Base-by-base conservation (phyloP, 2,329 filamentous ascomycete species). In the Shiraia sp. region DNA sequence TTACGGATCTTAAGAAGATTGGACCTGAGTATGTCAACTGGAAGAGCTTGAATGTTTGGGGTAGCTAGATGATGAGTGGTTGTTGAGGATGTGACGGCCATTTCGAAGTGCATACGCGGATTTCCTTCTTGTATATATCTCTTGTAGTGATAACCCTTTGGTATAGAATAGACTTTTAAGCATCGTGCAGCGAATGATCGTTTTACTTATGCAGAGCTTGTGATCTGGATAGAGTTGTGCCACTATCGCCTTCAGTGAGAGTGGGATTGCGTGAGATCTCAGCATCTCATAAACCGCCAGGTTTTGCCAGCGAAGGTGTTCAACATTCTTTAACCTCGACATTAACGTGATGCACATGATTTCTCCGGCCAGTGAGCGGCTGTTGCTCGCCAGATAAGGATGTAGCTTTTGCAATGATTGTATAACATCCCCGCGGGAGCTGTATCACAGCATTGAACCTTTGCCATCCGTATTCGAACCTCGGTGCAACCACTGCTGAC, bases 1-100 rank as follows among this genome's bases (percentile, higher is more conserved):
- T 67, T n/a, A 38, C 42, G 0, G 57, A 66, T 30, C 17, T 67
- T 22, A 61, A 65, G 45, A 51, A 59, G 45, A 59, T 67, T 35
- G 54, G 34, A 4, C 34, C 34, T 14, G 16, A 37, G 23, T 41
- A 30, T 19, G 38, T 41, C 8, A 24, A 41, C 19, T 41, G 38
- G 38, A 41, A 41, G 38, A 29, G 35, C 35, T 15, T 12, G 14
- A 41, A 29, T 22, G 16, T n/a, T 5, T 31, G 26, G 32, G 34
- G 24, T 14, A 30, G 28, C 13, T 39, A 32, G 10, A 26, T 2
- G n/a, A 5, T 3, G 14, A 14, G 22, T 19, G 16, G 10, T 10
- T 33, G 31, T 13, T 12, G 31, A 6, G 15, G 16, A 9, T 33
- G 31, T 16, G 19, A 6, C 23, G 31, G 16, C 2, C 16, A n/a